These are phyloP conservation scores for Verticillium tricorpus DNA, from an alignment of 2,329 filamentous ascomycete species.

Conservation along the genomic window DNA sequence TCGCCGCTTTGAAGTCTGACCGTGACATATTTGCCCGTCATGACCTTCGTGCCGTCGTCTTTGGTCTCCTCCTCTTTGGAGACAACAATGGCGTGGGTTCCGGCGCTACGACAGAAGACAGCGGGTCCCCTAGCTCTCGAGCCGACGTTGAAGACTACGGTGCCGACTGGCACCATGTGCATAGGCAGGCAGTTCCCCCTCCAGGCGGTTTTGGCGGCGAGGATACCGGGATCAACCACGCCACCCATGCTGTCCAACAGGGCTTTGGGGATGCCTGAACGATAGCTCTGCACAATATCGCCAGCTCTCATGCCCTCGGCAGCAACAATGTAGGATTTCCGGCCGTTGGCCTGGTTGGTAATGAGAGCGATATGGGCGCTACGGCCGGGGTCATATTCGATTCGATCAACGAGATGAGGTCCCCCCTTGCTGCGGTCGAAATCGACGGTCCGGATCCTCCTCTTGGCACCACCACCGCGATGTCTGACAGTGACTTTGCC, in stretches of 20 bases:
- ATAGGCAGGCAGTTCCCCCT: conserved; percentile 92
- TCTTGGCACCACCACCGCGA: conserved; percentile 85
- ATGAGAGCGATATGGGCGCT: conserved; percentile 90
- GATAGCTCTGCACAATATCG: conserved; percentile 88
- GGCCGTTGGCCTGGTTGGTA: conserved; percentile 66
- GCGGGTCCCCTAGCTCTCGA: conserved; percentile 68
- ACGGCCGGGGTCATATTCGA: conserved; percentile 93
- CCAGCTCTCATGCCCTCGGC: conserved; percentile 90
- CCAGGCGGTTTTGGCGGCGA: conserved; percentile 91
- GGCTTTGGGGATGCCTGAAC: conserved; percentile 80
- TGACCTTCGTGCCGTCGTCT: conserved; percentile 54
- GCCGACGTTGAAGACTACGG: conserved; percentile 85
- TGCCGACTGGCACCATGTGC: conserved; percentile 95
- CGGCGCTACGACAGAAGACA: conserved; percentile 91
- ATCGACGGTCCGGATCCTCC: conserved; percentile 87
- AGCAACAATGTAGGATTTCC: conserved; percentile 89
- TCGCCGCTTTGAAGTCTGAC: conserved; percentile 91
- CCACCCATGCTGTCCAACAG: conserved; percentile 91
- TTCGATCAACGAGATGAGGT: conserved; percentile 83
- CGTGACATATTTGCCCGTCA: conserved; percentile 73
- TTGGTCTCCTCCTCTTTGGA: conserved; percentile 77
- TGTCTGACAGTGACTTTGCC: conserved; percentile 87
- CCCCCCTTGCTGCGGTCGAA: conserved; percentile 76
- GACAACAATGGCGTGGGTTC: conserved; percentile 83
- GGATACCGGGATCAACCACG: conserved; percentile 85